Percentiles rank a stretch among this genome's conserved stretches.
These are phyloP conservation scores for Mycosphaerella sp. DNA, from an alignment of 2,329 filamentous ascomycete genomes.

Conservation along the genomic window DNA sequence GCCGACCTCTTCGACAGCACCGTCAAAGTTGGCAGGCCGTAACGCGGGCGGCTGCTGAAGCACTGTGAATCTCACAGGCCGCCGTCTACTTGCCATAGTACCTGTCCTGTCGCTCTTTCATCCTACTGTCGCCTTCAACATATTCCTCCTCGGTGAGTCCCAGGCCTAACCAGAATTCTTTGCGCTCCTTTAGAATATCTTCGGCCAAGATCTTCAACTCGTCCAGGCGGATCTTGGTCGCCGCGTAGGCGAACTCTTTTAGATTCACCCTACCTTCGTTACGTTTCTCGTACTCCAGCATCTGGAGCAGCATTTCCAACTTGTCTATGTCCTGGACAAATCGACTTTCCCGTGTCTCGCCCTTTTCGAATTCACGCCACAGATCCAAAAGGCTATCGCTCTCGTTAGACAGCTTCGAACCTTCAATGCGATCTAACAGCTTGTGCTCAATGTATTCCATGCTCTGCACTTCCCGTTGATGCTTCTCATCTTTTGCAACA, in stretches of 20 bases:
- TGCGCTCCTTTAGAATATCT: constrained; percentile 9
- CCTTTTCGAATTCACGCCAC: constrained; percentile 11
- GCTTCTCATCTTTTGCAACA: constrained; percentile 11
- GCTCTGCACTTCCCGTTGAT: constrained; percentile 6
- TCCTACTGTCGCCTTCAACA: constrained; percentile 2
- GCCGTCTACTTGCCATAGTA: constrained; percentile 4
- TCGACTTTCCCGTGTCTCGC: constrained; percentile 10
- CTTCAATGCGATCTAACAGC: constrained; percentile 3
- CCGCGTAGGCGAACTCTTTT: constrained; percentile 9
- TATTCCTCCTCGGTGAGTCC: constrained; percentile 3
- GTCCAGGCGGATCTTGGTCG: constrained; percentile 7
- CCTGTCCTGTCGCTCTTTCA: constrained; percentile 4
- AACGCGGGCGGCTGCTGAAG: constrained; percentile 2
- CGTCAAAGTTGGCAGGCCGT: constrained; percentile 1
- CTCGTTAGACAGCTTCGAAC: constrained; percentile 4
- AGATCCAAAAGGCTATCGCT: constrained; percentile 1
- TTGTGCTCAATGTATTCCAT: constrained; percentile 13
- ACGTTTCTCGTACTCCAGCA: constrained; percentile 14
- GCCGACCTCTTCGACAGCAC: too few species aligned
- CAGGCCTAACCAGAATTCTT: constrained; percentile 4
- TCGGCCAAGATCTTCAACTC: constrained; percentile 8
- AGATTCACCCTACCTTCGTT: constrained; percentile 7
- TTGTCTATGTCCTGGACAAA: constrained; percentile 15
- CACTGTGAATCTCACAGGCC: constrained; percentile 3
- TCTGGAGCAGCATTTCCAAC: constrained; percentile 13